A percentile compares a stretch with the other conserved stretches of the same genome.
Conservation (phyloP, 2,329 filamentous ascomycete genomes). For the Beauveria australis region DNA sequence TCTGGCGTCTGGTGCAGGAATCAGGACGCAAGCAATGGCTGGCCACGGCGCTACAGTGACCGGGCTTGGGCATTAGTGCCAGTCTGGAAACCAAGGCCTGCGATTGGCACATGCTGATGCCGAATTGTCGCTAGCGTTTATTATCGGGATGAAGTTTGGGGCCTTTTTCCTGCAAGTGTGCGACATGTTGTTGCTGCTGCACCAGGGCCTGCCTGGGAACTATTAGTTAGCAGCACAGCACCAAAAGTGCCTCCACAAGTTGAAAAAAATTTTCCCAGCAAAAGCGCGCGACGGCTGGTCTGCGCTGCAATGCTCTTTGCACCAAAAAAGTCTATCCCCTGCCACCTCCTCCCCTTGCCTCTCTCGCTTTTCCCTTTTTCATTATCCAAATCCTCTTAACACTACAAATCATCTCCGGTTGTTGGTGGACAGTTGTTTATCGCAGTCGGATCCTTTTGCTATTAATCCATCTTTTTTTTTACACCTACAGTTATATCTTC, state of each 20-base stretch:
- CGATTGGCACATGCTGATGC: not conserved
- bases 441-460: constrained; percentile 4
- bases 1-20: not conserved
- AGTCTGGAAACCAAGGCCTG: not conserved
- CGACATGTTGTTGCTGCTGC: too few species aligned
- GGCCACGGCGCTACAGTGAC: not conserved
- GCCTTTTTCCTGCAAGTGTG: not conserved
- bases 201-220: too few species aligned
- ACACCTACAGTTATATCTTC: not conserved
- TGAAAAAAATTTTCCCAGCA: not conserved
- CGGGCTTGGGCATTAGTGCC: not conserved
- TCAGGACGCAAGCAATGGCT: not conserved
- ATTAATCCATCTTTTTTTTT: not conserved
- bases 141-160: not conserved
- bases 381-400: not conserved
- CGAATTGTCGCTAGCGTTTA: not conserved
- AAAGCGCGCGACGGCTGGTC: not conserved
- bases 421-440: constrained; percentile 10
- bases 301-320: not conserved
- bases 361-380: not conserved
- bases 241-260: not conserved
- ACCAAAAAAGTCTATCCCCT: constrained; percentile 5
- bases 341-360: not conserved
- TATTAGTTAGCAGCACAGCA: too few species aligned
- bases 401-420: constrained; percentile 3